Conservation (phyloP, 225 moss, liverwort and hornwort species). For the Thuidium tamariscinum region DNA sequence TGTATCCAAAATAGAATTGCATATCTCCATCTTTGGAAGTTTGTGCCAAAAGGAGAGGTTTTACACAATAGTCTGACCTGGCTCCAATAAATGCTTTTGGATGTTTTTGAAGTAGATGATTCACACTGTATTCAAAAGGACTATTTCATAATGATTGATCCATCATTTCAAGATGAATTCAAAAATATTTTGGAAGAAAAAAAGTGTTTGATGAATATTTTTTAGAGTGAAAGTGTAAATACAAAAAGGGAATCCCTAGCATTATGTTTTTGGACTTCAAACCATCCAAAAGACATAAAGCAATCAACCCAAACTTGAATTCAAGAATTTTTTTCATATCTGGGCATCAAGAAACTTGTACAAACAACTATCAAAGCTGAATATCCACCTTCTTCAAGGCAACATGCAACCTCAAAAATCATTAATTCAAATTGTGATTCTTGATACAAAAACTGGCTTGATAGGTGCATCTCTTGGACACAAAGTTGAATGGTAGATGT, state of each 20-base stretch:
- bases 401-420: too few relatives aligned
- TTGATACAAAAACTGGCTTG: neutral
- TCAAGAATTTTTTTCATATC: too few relatives aligned
- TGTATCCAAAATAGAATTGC: rapidly evolving
- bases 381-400: neutral
- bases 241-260: neutral
- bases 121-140: too few relatives aligned
- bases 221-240: neutral
- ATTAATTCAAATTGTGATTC: neutral
- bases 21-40: neutral
- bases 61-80: neutral
- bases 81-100: neutral
- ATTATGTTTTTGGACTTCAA: too few relatives aligned
- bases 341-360: too few relatives aligned
- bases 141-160: too few relatives aligned
- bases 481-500: neutral
- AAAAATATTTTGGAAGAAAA: neutral
- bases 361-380: neutral
- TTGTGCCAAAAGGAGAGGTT: rapidly evolving
- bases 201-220: neutral
- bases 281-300: too few relatives aligned
- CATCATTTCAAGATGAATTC: neutral
- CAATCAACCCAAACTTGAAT: too few relatives aligned
- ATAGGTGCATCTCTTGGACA: neutral
- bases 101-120: neutral